Conservation (phyloP, 495 filamentous ascomycete species). For the Thermothielavioides terrestris region DNA sequence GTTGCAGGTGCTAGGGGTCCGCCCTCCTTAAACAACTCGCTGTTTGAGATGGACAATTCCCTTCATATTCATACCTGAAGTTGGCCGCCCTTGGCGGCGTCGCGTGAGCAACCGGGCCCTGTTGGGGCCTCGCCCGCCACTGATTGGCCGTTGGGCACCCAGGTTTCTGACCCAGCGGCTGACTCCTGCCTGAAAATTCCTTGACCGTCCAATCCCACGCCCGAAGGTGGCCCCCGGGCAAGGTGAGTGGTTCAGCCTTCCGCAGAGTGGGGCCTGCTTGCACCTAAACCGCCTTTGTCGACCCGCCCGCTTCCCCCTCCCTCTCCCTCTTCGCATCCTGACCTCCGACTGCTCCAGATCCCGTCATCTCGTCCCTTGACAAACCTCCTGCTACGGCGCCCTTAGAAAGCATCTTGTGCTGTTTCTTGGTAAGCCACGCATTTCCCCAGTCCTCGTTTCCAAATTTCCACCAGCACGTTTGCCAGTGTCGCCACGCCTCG, state of each 20-base stretch:
- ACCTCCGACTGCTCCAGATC: slow-evolving; percentile 12
- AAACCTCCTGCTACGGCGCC: background rate
- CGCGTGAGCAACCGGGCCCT: background rate
- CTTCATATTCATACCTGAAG: too few relatives aligned
- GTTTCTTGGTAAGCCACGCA: slow-evolving; percentile 9
- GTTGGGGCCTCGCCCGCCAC: background rate
- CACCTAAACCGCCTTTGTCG: slow-evolving; percentile 22
- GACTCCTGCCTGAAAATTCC: slow-evolving; percentile 22
- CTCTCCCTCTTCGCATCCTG: slow-evolving; percentile 23
- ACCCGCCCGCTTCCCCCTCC: slow-evolving; percentile 18
- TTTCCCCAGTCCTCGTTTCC: background rate
- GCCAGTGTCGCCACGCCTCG: background rate
- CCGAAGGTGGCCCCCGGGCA: too few relatives aligned
- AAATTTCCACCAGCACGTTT: too few relatives aligned
- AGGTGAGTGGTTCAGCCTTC: slow-evolving; percentile 10
- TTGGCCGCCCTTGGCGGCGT: background rate
- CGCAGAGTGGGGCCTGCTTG: slow-evolving; percentile 9
- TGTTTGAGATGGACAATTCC: too few relatives aligned
- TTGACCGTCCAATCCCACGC: too few relatives aligned
- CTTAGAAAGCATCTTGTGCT: background rate
- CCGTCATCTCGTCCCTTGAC: slow-evolving; percentile 11
- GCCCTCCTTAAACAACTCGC: too few relatives aligned
- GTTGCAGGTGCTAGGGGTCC: too few relatives aligned
- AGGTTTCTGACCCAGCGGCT: slow-evolving; percentile 5
- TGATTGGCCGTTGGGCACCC: slow-evolving; percentile 19